Conservation (phyloP, 768 basidiomycete species). For the Russula ochroleuca region DNA sequence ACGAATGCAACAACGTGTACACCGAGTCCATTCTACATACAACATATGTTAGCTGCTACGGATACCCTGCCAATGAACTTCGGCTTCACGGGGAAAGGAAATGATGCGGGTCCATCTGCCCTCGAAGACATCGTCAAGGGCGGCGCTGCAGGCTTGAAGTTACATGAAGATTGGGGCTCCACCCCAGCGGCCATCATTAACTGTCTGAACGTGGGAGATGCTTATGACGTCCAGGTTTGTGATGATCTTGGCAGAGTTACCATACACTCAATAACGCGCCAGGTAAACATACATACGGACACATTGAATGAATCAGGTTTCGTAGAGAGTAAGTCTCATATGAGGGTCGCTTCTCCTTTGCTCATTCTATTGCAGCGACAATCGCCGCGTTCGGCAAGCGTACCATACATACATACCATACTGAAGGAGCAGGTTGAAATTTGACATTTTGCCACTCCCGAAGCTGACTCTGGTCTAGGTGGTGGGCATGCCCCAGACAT, state of each 20-base stretch:
- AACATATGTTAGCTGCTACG: slow-evolving; percentile 86
- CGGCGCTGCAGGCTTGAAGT: slow-evolving; percentile 85
- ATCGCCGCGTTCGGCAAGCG: slow-evolving; percentile 84
- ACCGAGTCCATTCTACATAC: slow-evolving; percentile 82
- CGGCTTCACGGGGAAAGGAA: slow-evolving; percentile 94
- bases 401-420: slow-evolving; percentile 97
- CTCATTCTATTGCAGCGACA: slow-evolving; percentile 52
- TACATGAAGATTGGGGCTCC: slow-evolving; percentile 97
- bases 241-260: not conserved
- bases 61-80: slow-evolving; percentile 90
- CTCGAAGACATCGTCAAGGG: slow-evolving; percentile 78
- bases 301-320: slow-evolving; percentile 97
- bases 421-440: slow-evolving; percentile 78
- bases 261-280: not conserved
- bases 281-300: slow-evolving; percentile 95
- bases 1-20: slow-evolving; percentile 96
- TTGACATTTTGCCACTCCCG: not conserved
- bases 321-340: slow-evolving; percentile 67
- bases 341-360: not conserved
- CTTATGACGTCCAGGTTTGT: slow-evolving; percentile 88
- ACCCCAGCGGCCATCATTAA: slow-evolving; percentile 79
- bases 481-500: slow-evolving; percentile 98
- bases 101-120: slow-evolving; percentile 72
- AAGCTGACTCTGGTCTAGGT: slow-evolving; percentile 40
- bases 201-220: slow-evolving; percentile 76